Base-by-base conservation (phyloP, 495 filamentous ascomycete species). In the Collariella sp. region DNA sequence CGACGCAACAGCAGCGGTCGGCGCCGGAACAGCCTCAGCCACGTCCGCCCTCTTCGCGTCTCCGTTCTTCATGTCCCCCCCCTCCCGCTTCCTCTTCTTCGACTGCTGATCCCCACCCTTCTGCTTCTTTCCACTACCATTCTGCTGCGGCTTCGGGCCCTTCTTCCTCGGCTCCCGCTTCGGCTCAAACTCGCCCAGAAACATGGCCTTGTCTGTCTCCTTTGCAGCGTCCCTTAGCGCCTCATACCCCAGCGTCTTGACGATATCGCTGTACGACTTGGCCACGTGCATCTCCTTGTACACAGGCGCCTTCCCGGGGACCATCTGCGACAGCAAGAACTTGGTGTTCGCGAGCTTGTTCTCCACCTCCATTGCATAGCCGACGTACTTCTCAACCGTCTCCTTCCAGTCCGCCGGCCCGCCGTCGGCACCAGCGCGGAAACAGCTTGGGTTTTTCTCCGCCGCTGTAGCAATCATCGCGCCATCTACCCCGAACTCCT, bases 381-480 rank as follows among this genome's bases (percentile, higher is more conserved):
- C 73, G 44, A 96, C 54, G 63, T 95, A 96, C 50, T 83, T 77
- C 54, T 79, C 71, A 2, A 86, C 88, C 2, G 93, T 80, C 19
- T 89, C 84, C 36, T 70, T 64, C 91, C 91, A 97, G 0, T 78
- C 73, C 10, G 77, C 70, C 15, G 84, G 61, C 2, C 85, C 84
- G 2, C 86, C 87, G 26, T 85, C 79, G 0, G 73, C 80, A 26
- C 77, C 67, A 2, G 74, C 58, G 31, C 85, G 78, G 73, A 97
- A 98, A 54, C 83, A 86, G 41, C 86, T 91, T 18, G 88, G 79
- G 59, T 98, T 97, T 54, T 81, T 73, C 72, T 97, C 93, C 0
- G 93, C 93, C 7, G 86, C 77, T 3, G 86, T 91, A 11, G 93
- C 94, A 62, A 98, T 96, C 93, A 98, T 98, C 44, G 87, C 91